A percentile compares a stretch with the other conserved stretches of the same genome.
phyloP scores from a whole-genome alignment of 768 basidiomycete species.

The Russula brevipes region DNA sequence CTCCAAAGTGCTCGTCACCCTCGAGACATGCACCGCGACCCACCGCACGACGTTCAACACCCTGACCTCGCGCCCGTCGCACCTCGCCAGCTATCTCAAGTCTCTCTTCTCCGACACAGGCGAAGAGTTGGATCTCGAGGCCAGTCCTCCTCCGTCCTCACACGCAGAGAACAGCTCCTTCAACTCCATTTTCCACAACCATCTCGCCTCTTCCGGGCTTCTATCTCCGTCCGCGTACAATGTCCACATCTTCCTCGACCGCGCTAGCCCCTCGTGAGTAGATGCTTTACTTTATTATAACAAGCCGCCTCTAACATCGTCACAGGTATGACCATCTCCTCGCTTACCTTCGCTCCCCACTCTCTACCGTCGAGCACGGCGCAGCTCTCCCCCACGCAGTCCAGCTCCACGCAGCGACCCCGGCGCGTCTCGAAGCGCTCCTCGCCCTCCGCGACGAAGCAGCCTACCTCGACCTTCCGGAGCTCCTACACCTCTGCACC shows the following conservation, averaged over 20 bases:
- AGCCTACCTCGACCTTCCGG: conserved; percentile 61
- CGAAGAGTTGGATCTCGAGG: conserved; percentile 37
- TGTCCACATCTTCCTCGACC: conserved; percentile 73
- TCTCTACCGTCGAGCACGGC: conserved; percentile 41
- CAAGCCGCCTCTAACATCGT: conserved; percentile 9
- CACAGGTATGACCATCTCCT: conserved; percentile 67
- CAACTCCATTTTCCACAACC: conserved; percentile 52
- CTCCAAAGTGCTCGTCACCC: conserved; percentile 57
- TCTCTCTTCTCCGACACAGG: conserved; percentile 31
- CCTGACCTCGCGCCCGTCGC: conserved; percentile 61
- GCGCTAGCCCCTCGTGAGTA: conserved; percentile 74
- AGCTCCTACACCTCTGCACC: conserved; percentile 58
- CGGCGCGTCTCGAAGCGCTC: conserved; percentile 49
- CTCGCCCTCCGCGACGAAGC: conserved; percentile 79
- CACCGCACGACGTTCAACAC: conserved; percentile 64
- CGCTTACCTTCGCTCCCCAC: conserved; percentile 60
- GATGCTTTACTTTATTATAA: background rate
- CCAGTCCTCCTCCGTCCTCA: conserved; percentile 51
- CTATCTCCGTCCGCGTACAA: conserved; percentile 40
- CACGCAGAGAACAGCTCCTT: conserved; percentile 41
- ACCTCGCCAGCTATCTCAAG: conserved; percentile 43
- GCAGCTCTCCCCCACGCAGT: conserved; percentile 57
- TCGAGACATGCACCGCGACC: conserved; percentile 68
- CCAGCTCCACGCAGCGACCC: conserved; percentile 40
- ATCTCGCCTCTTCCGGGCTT: conserved; percentile 57